Evolutionary conservation across 1,284 basidiomycete species (phyloP).

Genomic region (Hymenochaete sp.): DNA sequence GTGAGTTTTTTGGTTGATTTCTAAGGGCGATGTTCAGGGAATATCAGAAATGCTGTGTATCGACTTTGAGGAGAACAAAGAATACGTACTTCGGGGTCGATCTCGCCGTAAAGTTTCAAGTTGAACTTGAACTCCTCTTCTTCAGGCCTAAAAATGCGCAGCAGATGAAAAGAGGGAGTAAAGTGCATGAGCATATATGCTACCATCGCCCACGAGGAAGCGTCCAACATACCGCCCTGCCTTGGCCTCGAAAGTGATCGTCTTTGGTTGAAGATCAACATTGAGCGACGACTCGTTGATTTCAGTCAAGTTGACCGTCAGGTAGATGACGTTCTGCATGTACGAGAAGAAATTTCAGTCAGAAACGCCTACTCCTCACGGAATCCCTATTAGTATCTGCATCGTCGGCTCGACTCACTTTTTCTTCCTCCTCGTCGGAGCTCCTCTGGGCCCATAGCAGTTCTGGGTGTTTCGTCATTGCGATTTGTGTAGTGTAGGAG

Average conservation of each 20-base stretch:
- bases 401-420: constrained; percentile 38
- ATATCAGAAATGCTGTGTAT: not conserved
- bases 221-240: constrained; percentile 55
- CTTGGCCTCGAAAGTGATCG: constrained; percentile 63
- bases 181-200: constrained; percentile 7
- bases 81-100: constrained; percentile 61
- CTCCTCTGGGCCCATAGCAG: constrained; percentile 88
- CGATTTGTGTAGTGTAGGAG: constrained; percentile 15
- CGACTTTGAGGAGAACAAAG: not conserved
- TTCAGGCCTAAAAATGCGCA: constrained; percentile 22
- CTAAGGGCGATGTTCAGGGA: constrained; percentile 31
- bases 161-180: not conserved
- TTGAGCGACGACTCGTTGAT: constrained; percentile 55
- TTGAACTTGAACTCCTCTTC: constrained; percentile 65
- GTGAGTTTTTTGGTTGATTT: constrained; percentile 55
- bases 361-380: constrained; percentile 3
- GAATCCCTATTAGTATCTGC: not conserved
- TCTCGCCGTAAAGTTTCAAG: constrained; percentile 64
- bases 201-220: not conserved
- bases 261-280: constrained; percentile 55
- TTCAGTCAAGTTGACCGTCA: constrained; percentile 81
- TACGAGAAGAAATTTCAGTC: not conserved
- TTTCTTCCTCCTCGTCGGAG: constrained; percentile 53
- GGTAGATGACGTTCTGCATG: constrained; percentile 68
- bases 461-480: constrained; percentile 68